phyloP scores from a whole-genome alignment of 2,329 filamentous ascomycete species.

The Talaromyces sp. region DNA sequence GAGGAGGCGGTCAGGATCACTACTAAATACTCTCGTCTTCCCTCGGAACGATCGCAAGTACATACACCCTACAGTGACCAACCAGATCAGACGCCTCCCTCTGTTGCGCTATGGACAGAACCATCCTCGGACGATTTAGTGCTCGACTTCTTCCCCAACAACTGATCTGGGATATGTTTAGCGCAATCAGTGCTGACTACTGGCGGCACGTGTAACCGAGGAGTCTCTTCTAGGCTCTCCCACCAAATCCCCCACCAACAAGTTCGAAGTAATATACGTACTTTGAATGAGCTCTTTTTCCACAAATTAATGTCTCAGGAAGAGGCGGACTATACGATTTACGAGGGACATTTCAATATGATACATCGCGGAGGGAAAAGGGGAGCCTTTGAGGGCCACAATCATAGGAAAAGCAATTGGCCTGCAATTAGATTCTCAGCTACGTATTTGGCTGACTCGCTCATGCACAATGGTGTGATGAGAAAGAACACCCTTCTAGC shows the following conservation, averaged over 20 bases:
- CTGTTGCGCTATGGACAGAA: not conserved
- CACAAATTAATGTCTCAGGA: not conserved
- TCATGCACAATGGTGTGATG: not conserved
- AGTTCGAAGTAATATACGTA: not conserved
- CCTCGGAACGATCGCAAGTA: not conserved
- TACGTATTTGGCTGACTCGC: not conserved
- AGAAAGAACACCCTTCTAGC: not conserved
- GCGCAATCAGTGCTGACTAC: not conserved
- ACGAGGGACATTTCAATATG: too few species aligned
- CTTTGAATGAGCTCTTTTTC: not conserved
- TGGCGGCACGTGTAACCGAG: conserved; percentile 18
- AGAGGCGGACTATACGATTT: not conserved
- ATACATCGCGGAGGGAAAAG: not conserved
- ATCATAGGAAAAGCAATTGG: not conserved
- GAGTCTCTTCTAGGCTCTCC: not conserved
- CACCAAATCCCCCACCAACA: conserved; percentile 7
- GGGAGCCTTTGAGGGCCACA: too few species aligned
- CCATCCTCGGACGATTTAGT: not conserved
- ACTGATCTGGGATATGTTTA: not conserved
- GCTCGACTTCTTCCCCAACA: not conserved
- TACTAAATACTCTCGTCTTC: not conserved
- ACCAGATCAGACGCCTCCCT: not conserved
- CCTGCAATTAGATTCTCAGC: not conserved
- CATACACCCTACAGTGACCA: not conserved
- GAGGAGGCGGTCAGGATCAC: not conserved